Evolutionary conservation across 164 flowering plant genomes (phyloP), one percentile per base, ranked within the genome.

Genomic region (Tetracentron sinense): DNA sequence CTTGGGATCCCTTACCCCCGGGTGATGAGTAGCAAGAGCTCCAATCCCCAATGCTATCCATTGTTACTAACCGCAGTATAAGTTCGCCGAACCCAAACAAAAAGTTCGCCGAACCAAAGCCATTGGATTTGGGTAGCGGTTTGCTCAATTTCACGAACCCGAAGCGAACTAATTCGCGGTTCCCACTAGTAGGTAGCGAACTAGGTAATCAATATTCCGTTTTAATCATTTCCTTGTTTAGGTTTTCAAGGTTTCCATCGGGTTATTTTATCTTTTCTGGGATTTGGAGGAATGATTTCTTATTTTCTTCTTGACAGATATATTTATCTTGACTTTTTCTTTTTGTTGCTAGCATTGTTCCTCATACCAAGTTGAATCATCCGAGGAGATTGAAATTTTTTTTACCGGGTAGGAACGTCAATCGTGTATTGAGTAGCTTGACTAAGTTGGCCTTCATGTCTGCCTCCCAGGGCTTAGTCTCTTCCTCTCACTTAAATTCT

Each of bases 351-450:
- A 30, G 33, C 54, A 42, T 14, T n/a, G n/a, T n/a, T n/a, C n/a
- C 62, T 70, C n/a, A 25, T 73, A 19, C 56, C 85, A 92, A 97
- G 82, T 95, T 69, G 97, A 92, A 64, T 67, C 87, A 42, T 70
- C 88, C 19, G 84, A 74, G 33, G 94, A 87, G 23, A 65, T 88
- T 38, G 78, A 68, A 42, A 79, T 81, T 60, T 58, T 90, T 62
- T 92, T 91, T 42, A 77, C 96, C 6, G 69, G 58, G 28, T 66
- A 88, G 66, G 96, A 92, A 69, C 92, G 92, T 21, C 80, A 82
- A 57, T 79, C 96, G 19, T 85, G 92, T 59, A 59, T 70, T 61
- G 82, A 81, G 72, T 90, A 87, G 73, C 96, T 95, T 74, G 95
- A 92, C 62, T 94, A 86, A 94, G 97, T 88, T 56, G 25, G 66